Conservation (phyloP, 176 grass and related monocot genomes). For the Musa itinerans region DNA sequence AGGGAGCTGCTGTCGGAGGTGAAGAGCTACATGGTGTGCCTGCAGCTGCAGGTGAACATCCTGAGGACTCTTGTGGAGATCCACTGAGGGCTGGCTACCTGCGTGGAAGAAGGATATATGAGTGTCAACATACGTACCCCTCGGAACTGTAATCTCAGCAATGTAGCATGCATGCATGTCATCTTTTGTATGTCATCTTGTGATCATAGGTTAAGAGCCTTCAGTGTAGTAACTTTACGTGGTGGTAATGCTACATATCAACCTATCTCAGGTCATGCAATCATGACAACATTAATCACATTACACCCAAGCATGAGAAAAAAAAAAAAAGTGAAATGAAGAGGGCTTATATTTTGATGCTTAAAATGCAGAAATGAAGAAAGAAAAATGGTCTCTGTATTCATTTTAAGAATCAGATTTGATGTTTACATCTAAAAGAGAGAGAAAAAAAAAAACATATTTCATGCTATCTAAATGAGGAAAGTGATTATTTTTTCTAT, state of each 20-base stretch:
- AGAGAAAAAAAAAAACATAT: no score
- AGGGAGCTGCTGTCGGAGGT: constrained; percentile 11
- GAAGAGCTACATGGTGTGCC: constrained; percentile 21
- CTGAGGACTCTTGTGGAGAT: constrained; percentile 10
- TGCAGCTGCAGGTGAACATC: constrained; percentile 14
- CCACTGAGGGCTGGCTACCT: not conserved
- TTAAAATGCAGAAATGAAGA: no score
- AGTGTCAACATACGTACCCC: not conserved
- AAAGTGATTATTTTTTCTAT: no score
- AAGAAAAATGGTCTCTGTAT: no score
- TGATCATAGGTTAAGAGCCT: not conserved
- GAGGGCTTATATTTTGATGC: no score
- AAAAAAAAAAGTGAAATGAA: no score
- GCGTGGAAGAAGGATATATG: not conserved
- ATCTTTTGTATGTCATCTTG: not conserved
- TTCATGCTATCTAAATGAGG: no score
- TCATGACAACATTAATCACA: no score
- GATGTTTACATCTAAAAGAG: no score
- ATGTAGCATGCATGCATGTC: not conserved
- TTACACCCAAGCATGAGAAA: no score
- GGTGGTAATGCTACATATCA: not conserved
- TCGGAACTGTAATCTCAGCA: not conserved
- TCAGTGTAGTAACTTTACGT: not conserved
- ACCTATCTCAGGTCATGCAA: no score
- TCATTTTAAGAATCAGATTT: no score